Conservation (phyloP, 2,329 filamentous ascomycete genomes). For the Seiridium unicorne region DNA sequence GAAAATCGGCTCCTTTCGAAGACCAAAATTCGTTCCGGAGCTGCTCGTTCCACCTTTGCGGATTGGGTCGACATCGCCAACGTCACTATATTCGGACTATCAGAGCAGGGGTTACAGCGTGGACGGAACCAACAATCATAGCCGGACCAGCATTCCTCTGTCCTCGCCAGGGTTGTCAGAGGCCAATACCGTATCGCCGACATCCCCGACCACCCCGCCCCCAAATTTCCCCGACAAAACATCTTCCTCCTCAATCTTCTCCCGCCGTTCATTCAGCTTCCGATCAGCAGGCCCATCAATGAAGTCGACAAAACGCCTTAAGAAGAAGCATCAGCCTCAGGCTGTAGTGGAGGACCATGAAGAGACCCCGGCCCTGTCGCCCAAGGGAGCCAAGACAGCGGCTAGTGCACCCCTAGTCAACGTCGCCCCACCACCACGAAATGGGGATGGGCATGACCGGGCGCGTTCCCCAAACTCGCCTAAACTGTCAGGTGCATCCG, state of each 20-base stretch:
- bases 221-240: constrained; percentile 23
- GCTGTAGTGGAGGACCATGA: not conserved
- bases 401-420: not conserved
- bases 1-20: constrained; percentile 19
- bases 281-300: constrained; percentile 17
- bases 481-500: constrained; percentile 21
- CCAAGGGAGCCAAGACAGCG: constrained; percentile 1
- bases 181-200: constrained; percentile 24
- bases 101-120: constrained; percentile 15
- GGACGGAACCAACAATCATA: constrained; percentile 13
- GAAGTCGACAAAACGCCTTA: constrained; percentile 8
- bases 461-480: constrained; percentile 6
- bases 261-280: constrained; percentile 24
- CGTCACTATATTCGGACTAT: constrained; percentile 27
- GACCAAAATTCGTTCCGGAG: constrained; percentile 13
- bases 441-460: not conserved
- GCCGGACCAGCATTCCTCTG: constrained; percentile 23
- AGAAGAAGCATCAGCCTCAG: constrained; percentile 5
- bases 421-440: not conserved
- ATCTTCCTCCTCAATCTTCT: constrained; percentile 13
- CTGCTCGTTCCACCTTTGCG: constrained; percentile 19
- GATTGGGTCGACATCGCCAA: constrained; percentile 16
- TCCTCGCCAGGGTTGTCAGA: constrained; percentile 26
- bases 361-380: not conserved
- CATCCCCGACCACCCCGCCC: constrained; percentile 26